Percentiles rank a stretch among this genome's conserved stretches.
Conservation (phyloP, 164 flowering plant species). For the Berberis vulgaris region DNA sequence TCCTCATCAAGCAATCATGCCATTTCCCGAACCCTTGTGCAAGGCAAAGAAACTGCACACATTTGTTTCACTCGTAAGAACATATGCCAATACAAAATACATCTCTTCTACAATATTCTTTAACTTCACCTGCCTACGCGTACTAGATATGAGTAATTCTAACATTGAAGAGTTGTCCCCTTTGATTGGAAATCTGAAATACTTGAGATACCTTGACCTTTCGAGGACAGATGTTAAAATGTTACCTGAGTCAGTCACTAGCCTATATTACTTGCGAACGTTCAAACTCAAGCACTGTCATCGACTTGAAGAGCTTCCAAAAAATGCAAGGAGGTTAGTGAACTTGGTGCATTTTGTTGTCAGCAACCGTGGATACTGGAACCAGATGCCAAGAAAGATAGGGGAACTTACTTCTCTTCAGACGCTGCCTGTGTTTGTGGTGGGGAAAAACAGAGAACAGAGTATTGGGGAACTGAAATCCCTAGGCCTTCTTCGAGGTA, state of each 20-base stretch:
- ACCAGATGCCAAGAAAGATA: not conserved
- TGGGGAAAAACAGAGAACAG: not conserved
- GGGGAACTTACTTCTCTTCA: conserved; percentile 9
- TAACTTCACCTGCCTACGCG: conserved; percentile 1
- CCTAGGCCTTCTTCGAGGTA: conserved; percentile 5
- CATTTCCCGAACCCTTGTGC: not conserved
- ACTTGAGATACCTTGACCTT: conserved; percentile 9
- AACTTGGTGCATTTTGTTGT: not conserved
- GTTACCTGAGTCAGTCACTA: not conserved
- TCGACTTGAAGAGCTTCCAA: not conserved
- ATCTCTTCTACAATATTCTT: not conserved
- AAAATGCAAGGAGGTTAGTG: not conserved
- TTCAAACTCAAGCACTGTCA: not conserved
- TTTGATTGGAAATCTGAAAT: not conserved
- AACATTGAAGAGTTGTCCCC: not conserved
- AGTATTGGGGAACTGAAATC: conserved; percentile 6
- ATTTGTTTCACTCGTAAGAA: not conserved
- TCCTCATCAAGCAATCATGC: not conserved
- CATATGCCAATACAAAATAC: not conserved
- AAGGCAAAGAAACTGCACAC: not conserved
- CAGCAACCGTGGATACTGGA: not conserved
- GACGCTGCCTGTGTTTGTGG: conserved; percentile 12
- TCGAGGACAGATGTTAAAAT: conserved; percentile 2
- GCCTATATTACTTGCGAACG: not conserved
- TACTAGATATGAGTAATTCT: conserved; percentile 5